Base-by-base conservation (phyloP, 1,139 yeast genomes). In the Debaryomycetaceae sp. region DNA sequence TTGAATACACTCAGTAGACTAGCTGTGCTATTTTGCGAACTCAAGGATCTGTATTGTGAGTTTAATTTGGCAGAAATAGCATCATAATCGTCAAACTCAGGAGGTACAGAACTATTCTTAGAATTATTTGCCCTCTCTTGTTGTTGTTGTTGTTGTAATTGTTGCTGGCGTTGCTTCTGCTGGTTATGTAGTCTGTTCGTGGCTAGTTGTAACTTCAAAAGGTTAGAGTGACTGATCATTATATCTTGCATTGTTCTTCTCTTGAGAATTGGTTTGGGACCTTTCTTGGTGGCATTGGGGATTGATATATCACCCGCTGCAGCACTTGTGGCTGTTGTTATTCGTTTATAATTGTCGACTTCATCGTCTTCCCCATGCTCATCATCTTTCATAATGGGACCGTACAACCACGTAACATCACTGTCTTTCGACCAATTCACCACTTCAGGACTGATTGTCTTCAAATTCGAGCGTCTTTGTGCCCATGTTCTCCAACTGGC, bases 401-500 rank as follows among this genome's bases (percentile, higher is more conserved):
- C 95, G 62, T 85, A 86, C n/a, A 86, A 67, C 83, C 90, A 85
- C 1, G 91, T 85, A 22, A 85, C 88, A 63, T 86, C 95, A 42
- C 81, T 81, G 50, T 85, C 93, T 60, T 86, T 86, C 37, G 82
- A 77, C 95, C 95, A 86, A 59, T 86, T 85, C 23, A 86, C 84
- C 39, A 74, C 75, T 54, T 84, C 88, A 2, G 95, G 93, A 43
- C 83, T 76, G 31, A 86, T 79, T 8, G 91, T 87, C 56, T 77
- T 77, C 50, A 85, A 67, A 51, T 81, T 75, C 46, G 80, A 76
- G 55, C 87, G 74, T 39, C 86, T 78, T 61, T 86, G 88, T n/a
- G 87, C 87, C 95, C 93, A 86, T 2, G 91, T 87, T 65, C 95
- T 74, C 95, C 95, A 86, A 40, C 87, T 78, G 0, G 93, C 93